Evolutionary conservation across 306 rosid species (phyloP).

Genomic region (Spatholobus suberectus): DNA sequence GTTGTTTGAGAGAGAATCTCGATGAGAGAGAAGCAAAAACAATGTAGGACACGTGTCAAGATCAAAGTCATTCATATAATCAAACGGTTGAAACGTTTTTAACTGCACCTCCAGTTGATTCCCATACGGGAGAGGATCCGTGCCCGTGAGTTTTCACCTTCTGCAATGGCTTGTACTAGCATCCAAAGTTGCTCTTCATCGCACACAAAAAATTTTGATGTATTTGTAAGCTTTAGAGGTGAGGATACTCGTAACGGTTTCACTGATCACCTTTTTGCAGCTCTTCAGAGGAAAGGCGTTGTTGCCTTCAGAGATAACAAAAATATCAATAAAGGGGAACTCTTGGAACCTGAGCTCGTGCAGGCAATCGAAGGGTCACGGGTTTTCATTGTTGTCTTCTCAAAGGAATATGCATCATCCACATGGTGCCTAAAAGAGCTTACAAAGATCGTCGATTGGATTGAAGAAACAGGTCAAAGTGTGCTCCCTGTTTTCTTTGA

Average conservation of each 20-base stretch:
- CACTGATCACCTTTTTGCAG: slow-evolving; percentile 12
- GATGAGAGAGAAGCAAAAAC: too few species aligned
- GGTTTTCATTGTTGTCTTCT: background rate
- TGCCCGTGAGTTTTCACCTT: too few species aligned
- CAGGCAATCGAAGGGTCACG: slow-evolving; percentile 31
- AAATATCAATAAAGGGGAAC: slow-evolving; percentile 5
- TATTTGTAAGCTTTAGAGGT: slow-evolving; percentile 34
- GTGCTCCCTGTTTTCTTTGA: slow-evolving; percentile 34
- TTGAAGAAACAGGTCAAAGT: background rate
- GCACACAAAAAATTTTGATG: slow-evolving; percentile 7
- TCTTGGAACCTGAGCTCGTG: background rate
- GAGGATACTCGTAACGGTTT: background rate
- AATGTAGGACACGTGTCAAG: too few species aligned
- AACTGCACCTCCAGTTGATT: too few species aligned
- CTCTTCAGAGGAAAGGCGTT: background rate
- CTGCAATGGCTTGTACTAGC: background rate
- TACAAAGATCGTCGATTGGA: background rate
- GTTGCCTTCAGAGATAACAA: background rate
- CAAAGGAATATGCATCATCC: slow-evolving; percentile 25
- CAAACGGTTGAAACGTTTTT: too few species aligned
- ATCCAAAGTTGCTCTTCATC: background rate
- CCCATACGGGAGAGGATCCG: too few species aligned
- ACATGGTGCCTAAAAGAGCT: slow-evolving; percentile 44
- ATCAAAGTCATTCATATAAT: too few species aligned
- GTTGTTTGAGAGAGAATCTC: too few species aligned